A percentile compares a stretch with the other conserved stretches of the same genome.
These are phyloP conservation scores for Quillaja saponaria DNA, from an alignment of 306 rosid genomes.

Conservation along the genomic window DNA sequence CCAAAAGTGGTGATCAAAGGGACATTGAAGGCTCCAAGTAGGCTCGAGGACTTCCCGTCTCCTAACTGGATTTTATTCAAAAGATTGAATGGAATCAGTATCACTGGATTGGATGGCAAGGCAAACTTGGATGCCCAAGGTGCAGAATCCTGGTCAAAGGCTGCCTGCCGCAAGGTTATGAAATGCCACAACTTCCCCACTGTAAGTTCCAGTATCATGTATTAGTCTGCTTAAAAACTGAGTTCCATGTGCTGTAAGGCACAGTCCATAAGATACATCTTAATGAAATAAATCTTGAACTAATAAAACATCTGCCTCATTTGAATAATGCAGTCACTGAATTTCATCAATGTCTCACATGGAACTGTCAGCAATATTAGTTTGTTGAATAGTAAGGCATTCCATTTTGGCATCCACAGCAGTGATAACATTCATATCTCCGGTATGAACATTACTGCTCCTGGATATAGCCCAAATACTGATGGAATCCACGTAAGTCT, in stretches of 20 bases:
- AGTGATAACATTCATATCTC: slow-evolving; percentile 14
- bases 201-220: slow-evolving; percentile 1
- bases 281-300: background rate
- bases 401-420: slow-evolving; percentile 12
- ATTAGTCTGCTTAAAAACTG: background rate
- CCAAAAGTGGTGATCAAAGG: slow-evolving; percentile 13
- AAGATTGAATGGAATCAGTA: slow-evolving; percentile 3
- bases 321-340: slow-evolving; percentile 20
- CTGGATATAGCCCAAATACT: slow-evolving; percentile 20
- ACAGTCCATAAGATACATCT: background rate
- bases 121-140: slow-evolving; percentile 13
- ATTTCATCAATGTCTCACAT: background rate
- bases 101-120: slow-evolving; percentile 12
- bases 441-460: slow-evolving; percentile 22
- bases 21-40: slow-evolving; percentile 18
- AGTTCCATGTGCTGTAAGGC: background rate
- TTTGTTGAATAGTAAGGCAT: slow-evolving; percentile 22
- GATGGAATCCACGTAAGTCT: slow-evolving; percentile 35
- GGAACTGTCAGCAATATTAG: background rate
- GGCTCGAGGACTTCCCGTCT: slow-evolving; percentile 8
- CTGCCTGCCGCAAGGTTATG: background rate
- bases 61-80: slow-evolving; percentile 16
- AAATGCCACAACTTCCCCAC: slow-evolving; percentile 12
- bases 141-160: slow-evolving; percentile 8
- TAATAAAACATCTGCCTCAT: background rate